These are phyloP conservation scores for Colletotrichum abscissum DNA, from an alignment of 2,329 filamentous ascomycete genomes.

Conservation along the genomic window DNA sequence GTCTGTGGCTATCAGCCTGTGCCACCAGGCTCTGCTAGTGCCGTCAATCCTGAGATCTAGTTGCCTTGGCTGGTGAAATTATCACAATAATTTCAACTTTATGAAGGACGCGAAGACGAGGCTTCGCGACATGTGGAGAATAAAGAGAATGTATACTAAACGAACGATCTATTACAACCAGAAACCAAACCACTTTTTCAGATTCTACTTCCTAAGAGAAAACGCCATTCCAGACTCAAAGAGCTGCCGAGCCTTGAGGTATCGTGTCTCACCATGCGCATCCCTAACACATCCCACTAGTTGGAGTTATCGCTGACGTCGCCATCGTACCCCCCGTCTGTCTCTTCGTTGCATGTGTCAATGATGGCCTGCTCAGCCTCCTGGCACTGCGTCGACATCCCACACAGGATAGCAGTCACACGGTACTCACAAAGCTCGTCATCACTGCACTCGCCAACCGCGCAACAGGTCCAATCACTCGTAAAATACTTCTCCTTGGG, in stretches of 20 bases:
- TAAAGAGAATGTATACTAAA: not conserved
- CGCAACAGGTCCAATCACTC: constrained; percentile 20
- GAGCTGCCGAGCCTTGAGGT: not conserved
- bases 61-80: too few species aligned
- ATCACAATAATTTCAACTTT: too few species aligned
- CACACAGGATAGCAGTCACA: not conserved
- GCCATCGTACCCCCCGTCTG: not conserved
- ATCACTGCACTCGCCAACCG: not conserved
- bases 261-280: not conserved
- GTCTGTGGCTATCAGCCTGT: too few species aligned
- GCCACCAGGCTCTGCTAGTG: too few species aligned
- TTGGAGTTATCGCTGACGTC: not conserved
- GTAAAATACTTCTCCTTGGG: not conserved
- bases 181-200: not conserved
- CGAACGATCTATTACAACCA: not conserved
- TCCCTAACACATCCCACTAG: not conserved
- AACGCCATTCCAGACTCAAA: not conserved
- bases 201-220: not conserved
- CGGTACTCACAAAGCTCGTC: constrained; percentile 3
- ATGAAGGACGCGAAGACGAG: not conserved
- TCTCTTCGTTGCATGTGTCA: not conserved
- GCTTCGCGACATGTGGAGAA: too few species aligned
- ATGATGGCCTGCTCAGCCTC: not conserved
- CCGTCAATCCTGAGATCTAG: too few species aligned
- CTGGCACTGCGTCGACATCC: not conserved